Conservation (phyloP, 768 basidiomycete genomes). For the Tylopilus plumbeoviolaceoides region DNA sequence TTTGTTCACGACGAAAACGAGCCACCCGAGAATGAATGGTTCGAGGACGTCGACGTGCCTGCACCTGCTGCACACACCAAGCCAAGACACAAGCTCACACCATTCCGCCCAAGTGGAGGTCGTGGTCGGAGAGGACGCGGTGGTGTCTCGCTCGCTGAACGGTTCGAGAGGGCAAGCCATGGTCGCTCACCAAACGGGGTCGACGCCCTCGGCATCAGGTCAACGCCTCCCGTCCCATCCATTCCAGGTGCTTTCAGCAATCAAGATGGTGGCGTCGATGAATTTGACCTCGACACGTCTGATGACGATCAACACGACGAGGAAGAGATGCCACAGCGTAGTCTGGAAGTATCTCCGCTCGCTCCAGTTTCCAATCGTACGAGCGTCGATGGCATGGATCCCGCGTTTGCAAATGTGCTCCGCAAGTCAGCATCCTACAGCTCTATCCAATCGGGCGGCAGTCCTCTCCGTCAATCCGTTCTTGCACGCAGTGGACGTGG, state of each 20-base stretch:
- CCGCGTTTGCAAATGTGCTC: conserved; percentile 75
- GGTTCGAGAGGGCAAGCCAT: conserved; percentile 55
- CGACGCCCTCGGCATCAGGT: conserved; percentile 16
- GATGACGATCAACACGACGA: conserved; percentile 18
- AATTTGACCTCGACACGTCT: conserved; percentile 22
- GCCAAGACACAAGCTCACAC: conserved; percentile 43
- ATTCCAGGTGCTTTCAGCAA: conserved; percentile 32
- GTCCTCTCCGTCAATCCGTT: conserved; percentile 59
- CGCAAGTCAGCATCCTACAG: conserved; percentile 47
- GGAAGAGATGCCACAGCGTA: conserved; percentile 27
- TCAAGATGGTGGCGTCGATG: conserved; percentile 13
- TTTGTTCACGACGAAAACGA: conserved; percentile 36
- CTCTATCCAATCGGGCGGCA: conserved; percentile 43
- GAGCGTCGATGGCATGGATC: conserved; percentile 86
- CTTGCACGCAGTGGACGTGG: conserved; percentile 49
- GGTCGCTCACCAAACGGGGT: conserved; percentile 46
- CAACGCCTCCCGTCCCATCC: conserved; percentile 29
- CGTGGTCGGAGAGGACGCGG: conserved; percentile 52
- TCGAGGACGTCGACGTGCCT: conserved; percentile 42
- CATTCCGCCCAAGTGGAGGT: conserved; percentile 47
- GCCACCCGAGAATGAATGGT: conserved; percentile 37
- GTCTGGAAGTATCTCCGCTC: conserved; percentile 33
- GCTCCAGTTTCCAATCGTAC: conserved; percentile 53
- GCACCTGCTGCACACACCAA: conserved; percentile 32
- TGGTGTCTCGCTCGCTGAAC: conserved; percentile 53